Percentiles rank a stretch among this genome's conserved stretches.
These are phyloP conservation scores for Trametes maxima DNA, from an alignment of 768 basidiomycete species.

Conservation along the genomic window DNA sequence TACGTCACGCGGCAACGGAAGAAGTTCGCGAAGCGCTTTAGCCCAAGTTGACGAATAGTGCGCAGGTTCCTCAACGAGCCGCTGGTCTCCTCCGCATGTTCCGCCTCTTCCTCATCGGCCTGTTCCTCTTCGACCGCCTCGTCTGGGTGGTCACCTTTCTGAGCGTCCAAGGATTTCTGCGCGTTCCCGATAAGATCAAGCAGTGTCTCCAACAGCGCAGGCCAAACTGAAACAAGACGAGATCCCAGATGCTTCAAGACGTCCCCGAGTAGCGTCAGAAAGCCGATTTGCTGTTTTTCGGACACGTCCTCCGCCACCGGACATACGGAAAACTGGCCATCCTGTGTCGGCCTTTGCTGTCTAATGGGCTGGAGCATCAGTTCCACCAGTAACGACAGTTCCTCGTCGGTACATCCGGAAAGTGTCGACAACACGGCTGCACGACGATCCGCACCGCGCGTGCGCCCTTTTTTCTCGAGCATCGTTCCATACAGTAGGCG, in stretches of 20 bases:
- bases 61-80: constrained; percentile 49
- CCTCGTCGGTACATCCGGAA: constrained; percentile 67
- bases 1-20: constrained; percentile 74
- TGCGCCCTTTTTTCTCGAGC: constrained; percentile 74
- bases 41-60: constrained; percentile 75
- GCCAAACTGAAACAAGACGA: constrained; percentile 70
- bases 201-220: constrained; percentile 67
- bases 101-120: constrained; percentile 41
- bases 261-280: constrained; percentile 81
- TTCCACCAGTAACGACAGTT: constrained; percentile 77
- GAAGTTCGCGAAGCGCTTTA: constrained; percentile 88
- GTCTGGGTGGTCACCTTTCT: constrained; percentile 34
- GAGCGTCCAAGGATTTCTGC: constrained; percentile 54
- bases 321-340: constrained; percentile 33
- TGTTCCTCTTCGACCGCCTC: constrained; percentile 35
- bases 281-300: constrained; percentile 79
- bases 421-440: constrained; percentile 76
- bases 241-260: constrained; percentile 83
- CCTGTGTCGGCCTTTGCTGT: constrained; percentile 34
- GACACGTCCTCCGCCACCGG: constrained; percentile 39
- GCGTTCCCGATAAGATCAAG: constrained; percentile 67
- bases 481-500: constrained; percentile 87
- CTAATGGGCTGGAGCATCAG: constrained; percentile 81
- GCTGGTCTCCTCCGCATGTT: constrained; percentile 33
- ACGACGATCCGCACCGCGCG: constrained; percentile 65